Conservation (phyloP, 768 basidiomycete species). For the Lactarius indigo region DNA sequence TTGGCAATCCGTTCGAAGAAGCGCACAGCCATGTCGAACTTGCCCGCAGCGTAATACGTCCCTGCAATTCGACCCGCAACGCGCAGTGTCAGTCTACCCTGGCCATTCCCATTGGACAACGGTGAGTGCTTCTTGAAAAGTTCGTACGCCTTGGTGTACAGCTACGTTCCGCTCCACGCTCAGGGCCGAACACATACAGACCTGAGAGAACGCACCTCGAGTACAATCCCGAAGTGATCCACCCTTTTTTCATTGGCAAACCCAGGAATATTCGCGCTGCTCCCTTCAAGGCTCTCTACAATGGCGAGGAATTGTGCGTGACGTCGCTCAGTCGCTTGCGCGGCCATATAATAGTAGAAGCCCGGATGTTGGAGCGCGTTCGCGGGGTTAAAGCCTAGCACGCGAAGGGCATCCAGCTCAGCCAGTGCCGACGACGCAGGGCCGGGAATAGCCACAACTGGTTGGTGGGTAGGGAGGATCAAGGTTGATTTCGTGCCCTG, state of each 20-base stretch:
- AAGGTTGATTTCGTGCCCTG: conserved; percentile 67
- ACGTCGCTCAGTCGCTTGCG: conserved; percentile 76
- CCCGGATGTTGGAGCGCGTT: conserved; percentile 88
- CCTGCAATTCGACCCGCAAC: conserved; percentile 89
- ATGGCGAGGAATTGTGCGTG: conserved; percentile 61
- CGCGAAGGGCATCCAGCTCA: conserved; percentile 58
- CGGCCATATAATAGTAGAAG: conserved; percentile 89
- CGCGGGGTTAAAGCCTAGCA: conserved; percentile 71
- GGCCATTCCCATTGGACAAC: conserved; percentile 41
- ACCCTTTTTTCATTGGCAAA: conserved; percentile 90
- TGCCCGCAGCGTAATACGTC: conserved; percentile 74
- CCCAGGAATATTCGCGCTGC: conserved; percentile 52
- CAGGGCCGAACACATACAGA: neutral
- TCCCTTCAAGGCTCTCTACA: conserved; percentile 51
- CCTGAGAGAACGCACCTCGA: conserved; percentile 57
- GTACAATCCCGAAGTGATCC: conserved; percentile 75
- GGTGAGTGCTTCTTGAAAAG: conserved; percentile 77
- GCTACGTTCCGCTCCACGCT: conserved; percentile 38
- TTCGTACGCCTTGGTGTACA: conserved; percentile 94
- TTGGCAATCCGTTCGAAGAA: conserved; percentile 93
- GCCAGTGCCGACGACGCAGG: conserved; percentile 34
- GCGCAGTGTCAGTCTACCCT: conserved; percentile 80
- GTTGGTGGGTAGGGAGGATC: conserved; percentile 56
- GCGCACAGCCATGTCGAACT: conserved; percentile 84
- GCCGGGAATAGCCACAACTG: conserved; percentile 33